Base-by-base conservation (phyloP, 495 filamentous ascomycete species). In the Halenospora varia region DNA sequence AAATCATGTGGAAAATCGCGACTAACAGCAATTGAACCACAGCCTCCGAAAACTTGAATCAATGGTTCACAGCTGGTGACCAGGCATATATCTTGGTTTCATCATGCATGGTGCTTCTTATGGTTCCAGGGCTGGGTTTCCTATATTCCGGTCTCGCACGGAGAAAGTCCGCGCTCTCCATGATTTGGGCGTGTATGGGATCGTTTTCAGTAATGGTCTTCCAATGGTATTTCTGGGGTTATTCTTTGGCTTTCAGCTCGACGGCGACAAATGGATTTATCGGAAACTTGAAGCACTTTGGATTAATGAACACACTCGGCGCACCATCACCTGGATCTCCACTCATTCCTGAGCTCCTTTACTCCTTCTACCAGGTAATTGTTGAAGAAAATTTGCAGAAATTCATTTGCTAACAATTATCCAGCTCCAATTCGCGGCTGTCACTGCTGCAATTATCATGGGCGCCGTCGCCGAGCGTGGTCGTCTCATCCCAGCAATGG, bases 161-260 rank as follows among this genome's bases (percentile, higher is more conserved):
- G 57, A 82, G 94, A 68, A 98, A 97, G 78, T 96, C 91, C 0
- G 94, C 94, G 13, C 82, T 98, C 54, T 90, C 92, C 8, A 77
- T 97, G 62, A 91, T 98, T 72, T 97, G 91, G 92, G 85, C 95
- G 9, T 88, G 86, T 60, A 83, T 97, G 71, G 91, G 94, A 78
- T 90, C 92, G 15, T 85, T 86, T 48, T 92, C 90, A 25, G 86
- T 98, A 49, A 83, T 96, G 19, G 86, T 88, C 24, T 96, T 97
- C 75, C 94, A 97, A 69, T 98, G 94, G 93, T 98, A 97, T 77
- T 96, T 98, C 78, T 97, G 94, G 95, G 94, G 94, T 44, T 97
- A 96, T 69, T 96, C 91, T 2, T 75, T 98, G 49, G 83, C 94
- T 42, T 96, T 97, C 75, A 94, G 89, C 48, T 85, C 87, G 68